Conservation (phyloP, 805 yeast genomes). For the Metschnikowia reukaufii region DNA sequence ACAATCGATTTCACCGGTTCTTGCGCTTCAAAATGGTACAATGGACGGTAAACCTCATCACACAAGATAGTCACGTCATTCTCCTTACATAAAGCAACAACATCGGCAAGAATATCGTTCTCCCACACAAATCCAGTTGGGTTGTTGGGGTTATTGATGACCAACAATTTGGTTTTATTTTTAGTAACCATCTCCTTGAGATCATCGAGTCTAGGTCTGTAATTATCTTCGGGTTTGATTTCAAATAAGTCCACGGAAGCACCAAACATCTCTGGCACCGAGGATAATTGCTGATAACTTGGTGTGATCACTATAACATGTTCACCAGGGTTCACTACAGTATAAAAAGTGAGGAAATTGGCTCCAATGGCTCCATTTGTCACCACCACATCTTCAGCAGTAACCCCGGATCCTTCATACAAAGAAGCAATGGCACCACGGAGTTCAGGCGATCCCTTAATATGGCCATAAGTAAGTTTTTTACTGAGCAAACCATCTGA, state of each 20-base stretch:
- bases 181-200: slow-evolving; percentile 29
- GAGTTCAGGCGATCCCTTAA: slow-evolving; percentile 45
- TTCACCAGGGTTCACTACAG: slow-evolving; percentile 45
- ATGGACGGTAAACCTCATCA: slow-evolving; percentile 57
- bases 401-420: slow-evolving; percentile 28
- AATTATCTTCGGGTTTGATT: slow-evolving; percentile 34
- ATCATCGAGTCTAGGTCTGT: slow-evolving; percentile 35
- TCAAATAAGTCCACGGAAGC: slow-evolving; percentile 34
- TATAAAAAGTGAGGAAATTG: slow-evolving; percentile 47
- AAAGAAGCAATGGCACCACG: slow-evolving; percentile 35
- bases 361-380: slow-evolving; percentile 61
- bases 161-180: slow-evolving; percentile 43
- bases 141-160: slow-evolving; percentile 40
- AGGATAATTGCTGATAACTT: slow-evolving; percentile 48
- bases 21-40: slow-evolving; percentile 35
- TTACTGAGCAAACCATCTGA: slow-evolving; percentile 15
- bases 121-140: slow-evolving; percentile 44
- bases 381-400: slow-evolving; percentile 41
- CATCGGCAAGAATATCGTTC: slow-evolving; percentile 31
- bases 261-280: slow-evolving; percentile 47
- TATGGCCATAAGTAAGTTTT: slow-evolving; percentile 47
- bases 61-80: slow-evolving; percentile 38
- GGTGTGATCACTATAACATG: slow-evolving; percentile 51
- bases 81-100: slow-evolving; percentile 36
- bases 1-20: slow-evolving; percentile 37